Conservation (phyloP, 192 early-diverging fungal genomes). For the Rhizophagus prolifer region DNA sequence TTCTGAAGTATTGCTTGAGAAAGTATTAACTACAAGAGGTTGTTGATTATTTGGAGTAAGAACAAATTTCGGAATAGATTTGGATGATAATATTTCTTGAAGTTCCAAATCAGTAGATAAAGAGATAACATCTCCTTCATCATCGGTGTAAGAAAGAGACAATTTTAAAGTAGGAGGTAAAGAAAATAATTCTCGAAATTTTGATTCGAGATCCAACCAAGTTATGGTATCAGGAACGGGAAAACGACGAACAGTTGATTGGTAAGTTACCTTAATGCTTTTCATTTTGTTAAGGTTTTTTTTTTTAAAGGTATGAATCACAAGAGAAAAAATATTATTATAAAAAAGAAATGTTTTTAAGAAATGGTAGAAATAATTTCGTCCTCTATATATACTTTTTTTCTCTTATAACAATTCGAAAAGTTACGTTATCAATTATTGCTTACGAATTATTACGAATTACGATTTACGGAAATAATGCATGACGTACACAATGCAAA, state of each 20-base stretch:
- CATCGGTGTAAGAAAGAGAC: constrained; percentile 25
- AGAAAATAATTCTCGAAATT: constrained; percentile 11
- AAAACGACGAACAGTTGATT: not conserved
- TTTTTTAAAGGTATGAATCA: too few species aligned
- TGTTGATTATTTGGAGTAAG: not conserved
- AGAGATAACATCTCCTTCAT: constrained; percentile 25
- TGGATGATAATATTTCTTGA: constrained; percentile 17
- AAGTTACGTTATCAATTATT: too few species aligned
- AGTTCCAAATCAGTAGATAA: constrained; percentile 29
- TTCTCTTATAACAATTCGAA: too few species aligned
- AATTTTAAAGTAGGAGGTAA: constrained; percentile 1
- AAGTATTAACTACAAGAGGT: not conserved
- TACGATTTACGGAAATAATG: too few species aligned
- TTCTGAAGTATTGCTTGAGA: not conserved
- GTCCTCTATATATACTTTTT: too few species aligned
- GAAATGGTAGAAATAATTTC: too few species aligned
- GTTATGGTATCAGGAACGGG: not conserved
- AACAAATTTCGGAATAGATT: constrained; percentile 14
- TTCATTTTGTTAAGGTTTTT: not conserved
- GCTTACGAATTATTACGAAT: too few species aligned
- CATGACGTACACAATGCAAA: too few species aligned
- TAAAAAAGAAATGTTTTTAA: too few species aligned
- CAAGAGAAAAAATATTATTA: too few species aligned
- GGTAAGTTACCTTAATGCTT: not conserved
- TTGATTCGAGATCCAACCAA: not conserved